Percentiles rank a stretch among this genome's conserved stretches.
Conservation (phyloP, 208 protist species). For the Acanthamoeba healyi region DNA sequence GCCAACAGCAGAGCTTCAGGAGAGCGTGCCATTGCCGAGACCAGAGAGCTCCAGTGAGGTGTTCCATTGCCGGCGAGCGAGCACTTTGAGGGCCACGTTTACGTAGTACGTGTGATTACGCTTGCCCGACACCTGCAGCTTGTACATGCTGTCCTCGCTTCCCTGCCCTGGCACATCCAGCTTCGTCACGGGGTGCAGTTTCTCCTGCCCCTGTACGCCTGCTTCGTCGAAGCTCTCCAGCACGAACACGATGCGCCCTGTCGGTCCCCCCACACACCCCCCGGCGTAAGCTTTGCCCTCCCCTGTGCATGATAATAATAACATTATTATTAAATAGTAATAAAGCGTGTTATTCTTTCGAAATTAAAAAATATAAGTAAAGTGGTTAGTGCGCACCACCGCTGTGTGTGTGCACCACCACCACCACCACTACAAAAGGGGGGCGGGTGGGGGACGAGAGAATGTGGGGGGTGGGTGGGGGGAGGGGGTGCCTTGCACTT, state of each 20-base stretch:
- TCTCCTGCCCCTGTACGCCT: neutral
- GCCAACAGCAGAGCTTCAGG: no score
- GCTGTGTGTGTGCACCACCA: no score
- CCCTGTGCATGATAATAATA: no score
- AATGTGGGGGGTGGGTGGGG: neutral
- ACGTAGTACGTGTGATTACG: conserved; percentile 47
- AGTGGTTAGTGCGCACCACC: no score
- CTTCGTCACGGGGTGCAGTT: neutral
- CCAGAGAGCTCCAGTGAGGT: conserved; percentile 7
- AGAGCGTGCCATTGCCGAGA: conserved; percentile 48
- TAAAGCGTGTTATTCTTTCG: no score
- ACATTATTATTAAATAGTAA: no score
- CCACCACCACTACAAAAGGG: neutral
- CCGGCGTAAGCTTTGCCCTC: no score
- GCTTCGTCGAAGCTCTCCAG: neutral
- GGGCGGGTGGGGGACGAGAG: neutral
- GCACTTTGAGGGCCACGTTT: conserved; percentile 40
- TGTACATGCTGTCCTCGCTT: neutral
- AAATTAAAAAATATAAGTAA: no score
- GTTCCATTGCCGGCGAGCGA: conserved; percentile 42
- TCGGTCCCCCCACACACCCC: neutral
- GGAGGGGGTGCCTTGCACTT: neutral
- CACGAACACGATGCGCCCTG: conserved; percentile 25
- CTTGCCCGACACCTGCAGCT: conserved; percentile 57
- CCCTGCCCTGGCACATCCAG: neutral